Base-by-base conservation (phyloP, 2,329 filamentous ascomycete genomes). In the Phialocephala sp. region DNA sequence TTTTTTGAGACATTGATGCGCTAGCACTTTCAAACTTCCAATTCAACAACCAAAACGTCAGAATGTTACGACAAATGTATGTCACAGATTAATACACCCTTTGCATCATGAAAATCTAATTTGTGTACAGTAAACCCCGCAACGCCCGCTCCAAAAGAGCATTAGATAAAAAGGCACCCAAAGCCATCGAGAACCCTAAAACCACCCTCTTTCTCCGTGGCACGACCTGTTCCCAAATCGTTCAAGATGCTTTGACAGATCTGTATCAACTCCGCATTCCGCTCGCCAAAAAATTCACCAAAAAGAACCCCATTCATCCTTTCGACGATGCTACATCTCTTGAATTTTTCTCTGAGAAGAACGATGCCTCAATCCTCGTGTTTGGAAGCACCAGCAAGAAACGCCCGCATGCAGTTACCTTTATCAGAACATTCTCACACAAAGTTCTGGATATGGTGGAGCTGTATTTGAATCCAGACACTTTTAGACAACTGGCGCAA, bases 281-380 rank as follows among this genome's bases (percentile, higher is more conserved):
- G 2, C 85, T 94, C 68, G 89, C 90, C 70, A 90, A 96, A 79
- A 93, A 94, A 72, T 97, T 99, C 82, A 92, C 89, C 80, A 99
- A 98, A 86, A 98, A 98, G 84, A 99, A 99, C 80, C 85, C 89
- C 72, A 91, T 97, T 74, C 93, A 95, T 79, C 95, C 95, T 1
- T 99, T 99, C 79, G 94, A 97, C 79, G 93, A 96, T 77, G 82
- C 91, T 69, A 84, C 90, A 35, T 94, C 91, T 61, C 86, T 98
- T 71, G 93, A 97, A 80, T 99, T 99, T 83, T 94, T 99, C 83
- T 90, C 91, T 69, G 89, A 94, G 77, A 99, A 98, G 83, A 99
- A 99, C 81, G 95, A 99, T 79, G 89, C 92, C 75, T 91, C 89
- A 55, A 83, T 97, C 57, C 85, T 97, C 71, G 85, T 95, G 71